Evolutionary conservation across 2,329 filamentous ascomycete species (phyloP), one percentile per base, ranked within the genome.

Genomic region (Phaeosphaeria sp.): DNA sequence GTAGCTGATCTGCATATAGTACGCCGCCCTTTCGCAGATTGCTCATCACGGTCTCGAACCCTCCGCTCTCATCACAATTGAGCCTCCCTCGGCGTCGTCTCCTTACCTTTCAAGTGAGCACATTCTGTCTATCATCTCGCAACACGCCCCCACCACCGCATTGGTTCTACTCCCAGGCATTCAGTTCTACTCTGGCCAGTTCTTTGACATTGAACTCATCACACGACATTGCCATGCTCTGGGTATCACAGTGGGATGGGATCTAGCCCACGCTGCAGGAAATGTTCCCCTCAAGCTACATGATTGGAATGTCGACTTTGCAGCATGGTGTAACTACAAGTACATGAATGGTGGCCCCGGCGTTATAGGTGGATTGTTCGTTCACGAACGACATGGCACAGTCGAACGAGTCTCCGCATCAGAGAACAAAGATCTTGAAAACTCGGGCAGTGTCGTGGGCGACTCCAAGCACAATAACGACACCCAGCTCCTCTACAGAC

Each of bases 291-390:
- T 97, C 18, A 79, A 83, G 56, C 83, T 97, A 20, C 92, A 96
- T 76, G 91, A 94, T 67, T 97, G 93, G 93, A 85, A 90, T 65
- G 92, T 96, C 33, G 93, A 97, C 75, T 96, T 96, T 69, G 93
- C 93, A 17, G 91, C 86, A 53, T 97, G 93, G 93, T 97, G 93
- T 78, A 93, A 89, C 18, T 97, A 97, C 83, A 97, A 97, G 80
- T 97, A 97, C 79, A 85, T 96, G 74, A 96, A 96, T 73, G 88
- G 89, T 23, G 93, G 93, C 0, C 92, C 93, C 0, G 93, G 93
- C 3, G 84, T 88, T 17, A 96, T 96, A 62, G 92, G 87, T 1
- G 92, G 90, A 0, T 81, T 89, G 0, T 97, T 93, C 65, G 90
- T 97, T 9, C 92, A 97, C 75, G 87, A 91, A 72, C 83, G 81